Evolutionary conservation across 805 yeast species (phyloP), one percentile per base, ranked within the genome.

Genomic region (Yarrowia yakushimensis): DNA sequence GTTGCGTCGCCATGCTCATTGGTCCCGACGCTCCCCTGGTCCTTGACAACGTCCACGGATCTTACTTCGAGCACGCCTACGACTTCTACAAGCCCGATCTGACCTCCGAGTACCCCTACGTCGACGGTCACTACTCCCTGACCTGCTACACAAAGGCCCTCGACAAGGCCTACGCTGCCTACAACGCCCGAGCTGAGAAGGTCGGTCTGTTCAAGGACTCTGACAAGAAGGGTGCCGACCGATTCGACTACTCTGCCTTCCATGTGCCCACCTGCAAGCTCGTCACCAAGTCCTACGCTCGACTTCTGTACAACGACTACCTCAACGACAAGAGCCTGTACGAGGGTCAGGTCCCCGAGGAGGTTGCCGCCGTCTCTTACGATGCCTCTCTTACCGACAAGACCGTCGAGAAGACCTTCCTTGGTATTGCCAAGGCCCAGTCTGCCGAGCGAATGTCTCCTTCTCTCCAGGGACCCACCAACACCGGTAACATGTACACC

Each of bases 1-100:
- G 99, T 74, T 82, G 96, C 52, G 96, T 93, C 65, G 99, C 99
- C 45, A 71, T 94, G 73, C 84, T 88, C 74, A 89, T 94, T 71
- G 99, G 99, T 59, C 97, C 98, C 60, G 96, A 94, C 73, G 97
- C 99, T 41, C 99, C 99, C 68, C 82, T 94, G 68, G 97, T 90
- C 41, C 86, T 94, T 70, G 98, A 94, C 70, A 78, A 87, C 46
- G 83, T 85, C 65, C 90, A 94, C 79, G 98, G 98, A 67, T 83
- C 96, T 22, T 89, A 80, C 82, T 89, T 94, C 96, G 93, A 90
- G 77, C 96, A 94, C 74, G 97, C 94, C 45, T 94, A 94, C 77
- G 99, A 94, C 79, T 92, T 94, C 79, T 94, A 93, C 82, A 93
- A 94, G 84, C 98, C 99, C 66, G 93, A 94, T 77, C 89, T 94